Base-by-base conservation (phyloP, 768 basidiomycete species). In the Royoungia palumana region DNA sequence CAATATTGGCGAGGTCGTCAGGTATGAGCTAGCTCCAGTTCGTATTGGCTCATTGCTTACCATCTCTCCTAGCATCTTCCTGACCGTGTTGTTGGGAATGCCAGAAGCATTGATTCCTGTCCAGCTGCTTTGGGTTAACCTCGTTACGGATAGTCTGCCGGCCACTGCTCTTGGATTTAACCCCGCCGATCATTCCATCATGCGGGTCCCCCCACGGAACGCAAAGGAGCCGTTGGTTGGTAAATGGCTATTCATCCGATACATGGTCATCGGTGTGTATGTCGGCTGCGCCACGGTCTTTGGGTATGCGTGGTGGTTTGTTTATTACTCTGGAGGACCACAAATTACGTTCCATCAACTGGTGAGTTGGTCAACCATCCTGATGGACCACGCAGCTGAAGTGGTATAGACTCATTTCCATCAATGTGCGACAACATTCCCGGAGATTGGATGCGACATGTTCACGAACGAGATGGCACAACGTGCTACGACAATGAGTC, bases 281-380 rank as follows among this genome's bases (percentile, higher is more conserved):
- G 95, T 99, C 45, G 95, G 95, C 25, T 81, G 82, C 47, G 94
- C 93, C 5, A 98, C 95, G 21, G 95, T 99, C 21, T 92, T 88
- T 57, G 95, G 94, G 41, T 99, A 99, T 63, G 95, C 93, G 0
- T 99, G 95, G 95, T 98, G 95, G 95, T 99, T 99, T 74, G 74
- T 95, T 61, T 88, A 84, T 68, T 97, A 97, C 67, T 61, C 77
- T 14, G 87, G 79, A 39, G 95, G 95, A 1, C 95, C 95, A 5
- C 91, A 94, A 63, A 97, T 99, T 61, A 78, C 89, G 4, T 97
- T 89, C 76, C 75, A 90, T 62, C 91, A 99, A 70, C 74, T 99
- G 53, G 94, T 96, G 59, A 63, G 89, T 78, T 22, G 16, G 43
- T 28, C n/a, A 42, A 30, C 38, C 35, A 20, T 5, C 11, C 44